Base-by-base conservation (phyloP, 192 early-diverging fungal species). In the Coemansia sp. region DNA sequence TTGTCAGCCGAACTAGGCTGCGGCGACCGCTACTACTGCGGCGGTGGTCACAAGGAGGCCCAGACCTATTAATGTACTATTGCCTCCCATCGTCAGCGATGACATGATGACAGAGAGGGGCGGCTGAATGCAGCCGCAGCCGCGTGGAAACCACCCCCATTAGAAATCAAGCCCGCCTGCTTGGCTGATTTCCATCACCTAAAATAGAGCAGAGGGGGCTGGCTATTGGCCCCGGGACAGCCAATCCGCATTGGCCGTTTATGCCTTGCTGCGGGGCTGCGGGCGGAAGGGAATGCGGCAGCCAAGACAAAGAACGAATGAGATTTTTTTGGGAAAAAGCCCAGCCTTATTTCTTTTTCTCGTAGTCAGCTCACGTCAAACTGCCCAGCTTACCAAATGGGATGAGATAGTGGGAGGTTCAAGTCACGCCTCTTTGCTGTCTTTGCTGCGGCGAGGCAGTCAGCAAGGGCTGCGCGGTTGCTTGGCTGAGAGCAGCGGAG, bases 301-400 rank as follows among this genome's bases (percentile, higher is more conserved):
- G 36, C 19, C 56, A 57, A 38, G 19, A 7, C 4, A 26, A 39
- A 19, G 11, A 57, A n/a, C 12, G 6, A 7, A 24, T 41, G 21
- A 55, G 33, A 37, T 46, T 55, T 55, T 55, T 35, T 35, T 35
- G n/a, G n/a, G n/a, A n/a, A n/a, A n/a, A n/a, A n/a, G n/a, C 40
- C 40, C 42, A 41, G 43, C 42, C 58, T 35, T 41, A 22, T 5
- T 37, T 22, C 24, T 58, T 59, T 34, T 26, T 41, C 39, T 6
- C 21, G 22, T 22, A 26, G 43, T 46, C 21, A 22, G 43, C 24
- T 26, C 5, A 34, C 42, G n/a, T n/a, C n/a, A n/a, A n/a, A n/a
- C n/a, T 14, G 42, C 58, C 14, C 35, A 46, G 44, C 43, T 46
- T 46, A 24, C 22, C 9, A 26, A 46, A 11, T 22, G 9, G 46